phyloP scores from a whole-genome alignment of 2,329 filamentous ascomycete genomes.

The Dothistroma septosporum region DNA sequence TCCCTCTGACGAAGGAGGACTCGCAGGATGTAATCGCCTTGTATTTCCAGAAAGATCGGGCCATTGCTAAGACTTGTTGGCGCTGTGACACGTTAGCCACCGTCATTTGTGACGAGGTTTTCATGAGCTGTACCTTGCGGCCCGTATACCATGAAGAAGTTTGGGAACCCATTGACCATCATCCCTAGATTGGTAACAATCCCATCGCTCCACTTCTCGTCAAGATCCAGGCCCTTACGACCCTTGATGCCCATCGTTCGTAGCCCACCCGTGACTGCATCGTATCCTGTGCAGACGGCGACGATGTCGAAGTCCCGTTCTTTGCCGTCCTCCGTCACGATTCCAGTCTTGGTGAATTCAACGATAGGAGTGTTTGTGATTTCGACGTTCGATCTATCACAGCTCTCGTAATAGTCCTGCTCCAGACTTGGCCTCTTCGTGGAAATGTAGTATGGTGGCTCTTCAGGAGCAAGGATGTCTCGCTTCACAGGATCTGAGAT shows the following conservation, averaged over 20 bases:
- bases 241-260: constrained; percentile 36
- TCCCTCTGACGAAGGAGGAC: constrained; percentile 40
- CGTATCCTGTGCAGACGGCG: constrained; percentile 44
- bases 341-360: constrained; percentile 42
- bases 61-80: constrained; percentile 47
- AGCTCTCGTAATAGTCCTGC: constrained; percentile 45
- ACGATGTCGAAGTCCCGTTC: constrained; percentile 40
- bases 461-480: constrained; percentile 42
- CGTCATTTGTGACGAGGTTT: too few species aligned
- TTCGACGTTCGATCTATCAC: constrained; percentile 41
- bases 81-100: background rate
- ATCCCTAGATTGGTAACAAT: constrained; percentile 41
- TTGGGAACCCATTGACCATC: constrained; percentile 30
- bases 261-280: constrained; percentile 36
- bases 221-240: constrained; percentile 35
- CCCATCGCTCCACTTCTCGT: constrained; percentile 43
- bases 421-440: constrained; percentile 45
- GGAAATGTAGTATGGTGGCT: constrained; percentile 42
- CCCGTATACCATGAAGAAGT: constrained; percentile 34
- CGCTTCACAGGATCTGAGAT: constrained; percentile 44
- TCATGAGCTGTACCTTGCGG: constrained; percentile 1
- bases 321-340: constrained; percentile 40
- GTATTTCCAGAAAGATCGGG: constrained; percentile 43
- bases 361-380: constrained; percentile 41
- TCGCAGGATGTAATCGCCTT: constrained; percentile 45